These are phyloP conservation scores for Aureobasidium mangrovei DNA, from an alignment of 2,329 filamentous ascomycete genomes.

Conservation along the genomic window DNA sequence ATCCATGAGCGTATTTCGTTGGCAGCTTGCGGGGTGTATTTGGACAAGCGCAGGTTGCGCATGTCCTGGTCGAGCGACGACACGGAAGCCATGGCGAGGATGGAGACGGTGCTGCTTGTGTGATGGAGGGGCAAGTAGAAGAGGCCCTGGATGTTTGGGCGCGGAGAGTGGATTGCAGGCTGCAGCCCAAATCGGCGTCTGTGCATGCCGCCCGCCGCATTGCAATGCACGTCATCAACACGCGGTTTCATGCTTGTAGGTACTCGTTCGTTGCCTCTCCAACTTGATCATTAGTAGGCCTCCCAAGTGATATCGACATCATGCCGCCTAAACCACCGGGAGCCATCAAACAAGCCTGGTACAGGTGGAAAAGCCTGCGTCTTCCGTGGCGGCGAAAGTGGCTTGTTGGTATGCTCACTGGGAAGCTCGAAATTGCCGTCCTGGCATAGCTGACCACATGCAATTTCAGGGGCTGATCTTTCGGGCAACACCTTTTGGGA, in stretches of 20 bases:
- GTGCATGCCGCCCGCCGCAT: conserved; percentile 7
- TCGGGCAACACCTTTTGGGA: conserved; percentile 59
- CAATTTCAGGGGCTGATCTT: conserved; percentile 48
- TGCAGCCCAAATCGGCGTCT: not conserved
- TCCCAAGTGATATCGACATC: conserved; percentile 11
- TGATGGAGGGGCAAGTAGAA: conserved; percentile 5
- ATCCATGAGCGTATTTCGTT: conserved; percentile 83
- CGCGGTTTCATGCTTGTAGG: not conserved
- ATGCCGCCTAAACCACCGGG: conserved; percentile 34
- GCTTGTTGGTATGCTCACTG: conserved; percentile 42
- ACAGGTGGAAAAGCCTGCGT: conserved; percentile 52
- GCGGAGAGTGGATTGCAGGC: not conserved
- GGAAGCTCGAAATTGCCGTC: conserved; percentile 10
- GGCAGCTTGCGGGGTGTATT: conserved; percentile 85
- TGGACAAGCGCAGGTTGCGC: conserved; percentile 82
- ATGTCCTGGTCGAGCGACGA: conserved; percentile 90
- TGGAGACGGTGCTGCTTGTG: not conserved
- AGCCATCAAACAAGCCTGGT: conserved; percentile 42
- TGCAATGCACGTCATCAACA: conserved; percentile 9
- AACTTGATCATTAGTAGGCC: not conserved
- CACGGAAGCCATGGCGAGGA: conserved; percentile 71
- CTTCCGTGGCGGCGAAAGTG: conserved; percentile 55
- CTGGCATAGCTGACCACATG: conserved; percentile 7
- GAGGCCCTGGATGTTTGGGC: not conserved
- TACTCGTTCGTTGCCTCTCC: not conserved